phyloP scores from a whole-genome alignment of 352 stramenopile species.

The Saprolegnia parasitica region DNA sequence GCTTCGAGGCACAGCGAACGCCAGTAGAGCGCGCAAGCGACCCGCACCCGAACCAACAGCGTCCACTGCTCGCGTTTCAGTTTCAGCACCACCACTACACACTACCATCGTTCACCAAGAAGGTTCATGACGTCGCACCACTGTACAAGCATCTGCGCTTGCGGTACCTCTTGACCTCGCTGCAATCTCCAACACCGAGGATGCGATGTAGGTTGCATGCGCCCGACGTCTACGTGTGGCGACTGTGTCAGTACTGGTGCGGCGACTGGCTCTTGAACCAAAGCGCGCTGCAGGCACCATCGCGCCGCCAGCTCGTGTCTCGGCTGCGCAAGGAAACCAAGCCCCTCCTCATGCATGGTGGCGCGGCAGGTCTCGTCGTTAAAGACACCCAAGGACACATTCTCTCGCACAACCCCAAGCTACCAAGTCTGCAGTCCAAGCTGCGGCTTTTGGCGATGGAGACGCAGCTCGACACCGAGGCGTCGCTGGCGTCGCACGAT shows the following conservation, averaged over 20 bases:
- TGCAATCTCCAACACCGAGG: neutral
- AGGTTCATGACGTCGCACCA: neutral
- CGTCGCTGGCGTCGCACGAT: neutral
- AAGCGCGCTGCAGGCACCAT: neutral
- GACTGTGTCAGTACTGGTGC: constrained; percentile 12
- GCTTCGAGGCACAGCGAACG: neutral
- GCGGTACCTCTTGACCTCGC: neutral
- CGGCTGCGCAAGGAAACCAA: constrained; percentile 3
- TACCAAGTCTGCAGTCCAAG: constrained; percentile 14
- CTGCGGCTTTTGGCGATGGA: constrained; percentile 20
- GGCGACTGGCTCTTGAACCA: constrained; percentile 22
- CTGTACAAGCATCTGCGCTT: constrained; percentile 14
- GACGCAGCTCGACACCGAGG: constrained; percentile 10
- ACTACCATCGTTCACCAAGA: neutral
- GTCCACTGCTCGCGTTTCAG: constrained; percentile 8
- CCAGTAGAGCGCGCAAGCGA: neutral
- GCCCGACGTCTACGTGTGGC: neutral
- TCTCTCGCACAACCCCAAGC: constrained; percentile 13
- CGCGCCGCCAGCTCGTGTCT: neutral
- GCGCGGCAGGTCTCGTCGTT: neutral
- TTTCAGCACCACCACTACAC: constrained; percentile 15
- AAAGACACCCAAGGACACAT: constrained; percentile 18
- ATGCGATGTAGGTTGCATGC: neutral
- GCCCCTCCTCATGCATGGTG: neutral
- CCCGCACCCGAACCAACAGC: constrained; percentile 14